phyloP scores from a whole-genome alignment of 257 asterid species.

The Lycium ferocissimum region DNA sequence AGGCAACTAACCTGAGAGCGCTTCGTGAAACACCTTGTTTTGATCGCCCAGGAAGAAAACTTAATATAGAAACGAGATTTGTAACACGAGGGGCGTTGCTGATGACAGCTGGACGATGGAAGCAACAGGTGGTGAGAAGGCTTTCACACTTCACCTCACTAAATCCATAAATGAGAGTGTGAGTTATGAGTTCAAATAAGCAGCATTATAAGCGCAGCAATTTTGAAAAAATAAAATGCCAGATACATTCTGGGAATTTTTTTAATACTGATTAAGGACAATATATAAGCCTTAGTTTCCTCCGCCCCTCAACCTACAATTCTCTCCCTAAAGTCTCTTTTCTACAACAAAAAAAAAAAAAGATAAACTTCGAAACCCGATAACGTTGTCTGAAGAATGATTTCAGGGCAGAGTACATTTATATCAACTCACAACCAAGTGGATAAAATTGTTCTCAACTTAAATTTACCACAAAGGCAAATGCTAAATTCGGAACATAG shows the following conservation, averaged over 20 bases:
- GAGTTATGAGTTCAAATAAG: not conserved
- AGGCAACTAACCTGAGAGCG: not conserved
- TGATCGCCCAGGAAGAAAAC: conserved; percentile 21
- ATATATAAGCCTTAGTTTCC: not conserved
- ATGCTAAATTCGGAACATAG: not conserved
- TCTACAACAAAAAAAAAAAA: not conserved
- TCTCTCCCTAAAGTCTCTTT: not conserved
- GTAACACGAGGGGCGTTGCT: not conserved
- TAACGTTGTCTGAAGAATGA: not conserved
- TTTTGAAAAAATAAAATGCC: conserved; percentile 2
- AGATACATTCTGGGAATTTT: not conserved
- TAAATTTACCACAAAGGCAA: conserved; percentile 6
- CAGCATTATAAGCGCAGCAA: not conserved
- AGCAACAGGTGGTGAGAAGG: conserved; percentile 12
- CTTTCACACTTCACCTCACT: conserved; percentile 11
- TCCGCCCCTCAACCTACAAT: not conserved
- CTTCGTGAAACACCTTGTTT: conserved; percentile 20
- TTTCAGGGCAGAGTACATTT: not conserved
- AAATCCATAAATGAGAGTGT: conserved; percentile 9
- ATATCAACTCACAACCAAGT: conserved; percentile 28
- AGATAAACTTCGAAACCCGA: not conserved
- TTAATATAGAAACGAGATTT: not conserved
- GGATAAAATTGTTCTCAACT: not conserved
- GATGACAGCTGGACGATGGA: conserved; percentile 15
- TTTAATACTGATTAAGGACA: not conserved